Evolutionary conservation across 2,329 filamentous ascomycete genomes (phyloP).

Genomic region (Fusarium sp.): DNA sequence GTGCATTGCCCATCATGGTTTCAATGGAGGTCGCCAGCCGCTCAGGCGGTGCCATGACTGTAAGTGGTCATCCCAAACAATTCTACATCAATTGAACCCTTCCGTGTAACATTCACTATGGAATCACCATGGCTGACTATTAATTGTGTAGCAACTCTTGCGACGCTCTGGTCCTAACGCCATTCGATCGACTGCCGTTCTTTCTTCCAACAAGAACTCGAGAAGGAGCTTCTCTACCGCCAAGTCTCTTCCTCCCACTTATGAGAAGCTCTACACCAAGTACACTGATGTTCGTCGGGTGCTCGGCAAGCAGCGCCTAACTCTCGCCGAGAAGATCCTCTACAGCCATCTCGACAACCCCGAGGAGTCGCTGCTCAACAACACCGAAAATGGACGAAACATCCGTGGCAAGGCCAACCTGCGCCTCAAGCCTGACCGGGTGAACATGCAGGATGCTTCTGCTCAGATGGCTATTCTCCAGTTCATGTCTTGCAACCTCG

Average conservation of each 20-base stretch:
- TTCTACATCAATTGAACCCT: conserved; percentile 17
- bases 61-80: conserved; percentile 44
- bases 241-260: conserved; percentile 73
- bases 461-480: conserved; percentile 98
- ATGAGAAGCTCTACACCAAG: conserved; percentile 82
- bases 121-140: conserved; percentile 17
- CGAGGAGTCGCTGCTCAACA: conserved; percentile 86
- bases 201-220: conserved; percentile 51
- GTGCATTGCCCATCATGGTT: conserved; percentile 57
- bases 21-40: conserved; percentile 64
- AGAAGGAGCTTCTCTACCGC: conserved; percentile 57
- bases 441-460: conserved; percentile 99
- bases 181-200: conserved; percentile 43
- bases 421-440: conserved; percentile 96
- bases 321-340: conserved; percentile 96
- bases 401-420: conserved; percentile 91
- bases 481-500: conserved; percentile 97
- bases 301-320: conserved; percentile 76
- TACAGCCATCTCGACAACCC: conserved; percentile 94
- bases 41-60: conserved; percentile 62
- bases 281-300: conserved; percentile 81
- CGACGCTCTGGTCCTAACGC: conserved; percentile 52
- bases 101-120: neutral
- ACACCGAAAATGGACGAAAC: conserved; percentile 84
- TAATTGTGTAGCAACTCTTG: conserved; percentile 54